Evolutionary conservation across 805 yeast species (phyloP), one percentile per base, ranked within the genome.

Genomic region (Candida fluviatilis): DNA sequence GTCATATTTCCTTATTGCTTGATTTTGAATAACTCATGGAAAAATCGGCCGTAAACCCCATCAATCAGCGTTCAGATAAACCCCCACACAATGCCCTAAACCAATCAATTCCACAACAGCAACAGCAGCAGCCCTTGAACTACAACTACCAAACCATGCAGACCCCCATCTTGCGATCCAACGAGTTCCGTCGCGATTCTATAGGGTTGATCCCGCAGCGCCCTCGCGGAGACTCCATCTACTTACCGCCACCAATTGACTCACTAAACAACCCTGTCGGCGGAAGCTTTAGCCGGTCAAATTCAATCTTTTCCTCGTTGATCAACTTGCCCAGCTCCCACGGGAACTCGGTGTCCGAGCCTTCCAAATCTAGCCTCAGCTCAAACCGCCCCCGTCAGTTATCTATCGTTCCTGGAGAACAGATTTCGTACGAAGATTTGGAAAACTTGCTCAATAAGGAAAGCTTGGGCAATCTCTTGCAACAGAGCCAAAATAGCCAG

Each of bases 241-340:
- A 49, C 29, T 50, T 66, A 5, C 73, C 71, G 2, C 71, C 70
- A 12, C 67, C 69, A 3, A 46, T 56, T 12, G 40, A 41, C 34
- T 54, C 59, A 4, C 46, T 42, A 33, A 36, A 40, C 32, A 32
- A 37, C 47, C 23, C 39, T 42, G 28, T 46, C 55, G 41, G 46
- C 44, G 33, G 51, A 50, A 36, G 53, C 51, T 23, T 51, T 49
- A 56, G 62, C 34, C 40, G 71, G 17, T 62, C 70, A 25, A 62
- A 64, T 37, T 59, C 68, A 38, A 64, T 66, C 8, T 66, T 66
- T 49, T 61, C 63, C 38, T 56, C 66, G 14, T 48, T 64, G 14
- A 64, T 68, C 16, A 71, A 66, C 41, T 48, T 66, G 12, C 73
- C 73, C 3, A 55, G 55, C 3, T 62, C 70, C 1, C 44, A 49